These are phyloP conservation scores for Arthroderma uncinatum DNA, from an alignment of 2,329 filamentous ascomycete genomes.

Conservation along the genomic window DNA sequence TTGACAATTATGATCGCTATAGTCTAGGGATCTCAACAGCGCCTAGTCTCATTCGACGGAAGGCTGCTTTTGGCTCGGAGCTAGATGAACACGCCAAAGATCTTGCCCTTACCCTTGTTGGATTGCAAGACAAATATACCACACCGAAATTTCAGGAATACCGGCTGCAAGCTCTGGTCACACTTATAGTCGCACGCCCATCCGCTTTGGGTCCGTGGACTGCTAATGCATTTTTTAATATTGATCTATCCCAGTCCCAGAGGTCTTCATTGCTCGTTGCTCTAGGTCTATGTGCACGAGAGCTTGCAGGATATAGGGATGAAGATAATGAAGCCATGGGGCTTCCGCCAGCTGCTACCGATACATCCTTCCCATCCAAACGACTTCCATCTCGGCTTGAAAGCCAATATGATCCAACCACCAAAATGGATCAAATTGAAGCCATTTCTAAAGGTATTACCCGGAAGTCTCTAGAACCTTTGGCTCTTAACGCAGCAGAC, in stretches of 20 bases:
- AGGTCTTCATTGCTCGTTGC: constrained; percentile 70
- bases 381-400: constrained; percentile 63
- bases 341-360: constrained; percentile 26
- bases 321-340: constrained; percentile 36
- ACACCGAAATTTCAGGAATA: constrained; percentile 66
- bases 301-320: constrained; percentile 66
- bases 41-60: constrained; percentile 70
- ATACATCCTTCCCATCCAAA: constrained; percentile 64
- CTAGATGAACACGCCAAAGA: constrained; percentile 74
- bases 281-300: constrained; percentile 68
- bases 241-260: constrained; percentile 81
- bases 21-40: constrained; percentile 67
- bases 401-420: constrained; percentile 48
- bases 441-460: constrained; percentile 57
- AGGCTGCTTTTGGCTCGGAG: constrained; percentile 78
- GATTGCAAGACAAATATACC: constrained; percentile 76
- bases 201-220: constrained; percentile 73
- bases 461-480: constrained; percentile 62
- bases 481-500: constrained; percentile 74
- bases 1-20: constrained; percentile 75
- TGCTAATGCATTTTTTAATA: constrained; percentile 73
- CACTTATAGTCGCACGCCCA: constrained; percentile 65
- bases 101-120: constrained; percentile 62
- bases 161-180: constrained; percentile 68
- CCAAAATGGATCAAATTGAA: constrained; percentile 46